These are phyloP conservation scores for Alternaria atra DNA, from an alignment of 2,329 filamentous ascomycete species.

Conservation along the genomic window DNA sequence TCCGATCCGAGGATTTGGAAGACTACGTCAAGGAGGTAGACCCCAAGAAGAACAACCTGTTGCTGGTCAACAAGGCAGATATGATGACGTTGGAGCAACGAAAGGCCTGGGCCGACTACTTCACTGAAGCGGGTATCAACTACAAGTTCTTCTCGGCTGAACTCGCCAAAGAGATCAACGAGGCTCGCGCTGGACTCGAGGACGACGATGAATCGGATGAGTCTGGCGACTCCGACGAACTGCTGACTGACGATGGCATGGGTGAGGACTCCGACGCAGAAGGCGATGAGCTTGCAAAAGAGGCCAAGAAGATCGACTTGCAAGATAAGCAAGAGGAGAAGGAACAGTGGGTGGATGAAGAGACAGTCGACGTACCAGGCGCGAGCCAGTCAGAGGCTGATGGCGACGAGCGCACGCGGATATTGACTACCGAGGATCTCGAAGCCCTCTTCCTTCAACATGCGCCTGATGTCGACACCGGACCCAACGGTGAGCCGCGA, in stretches of 20 bases:
- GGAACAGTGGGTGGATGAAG: slow-evolving; percentile 54
- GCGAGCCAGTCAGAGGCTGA: slow-evolving; percentile 47
- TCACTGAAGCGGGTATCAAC: slow-evolving; percentile 80
- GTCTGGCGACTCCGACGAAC: slow-evolving; percentile 34
- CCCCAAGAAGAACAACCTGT: slow-evolving; percentile 83
- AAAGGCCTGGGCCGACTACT: slow-evolving; percentile 84
- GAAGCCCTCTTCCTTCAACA: slow-evolving; percentile 87
- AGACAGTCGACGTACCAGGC: slow-evolving; percentile 49
- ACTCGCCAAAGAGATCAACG: slow-evolving; percentile 87
- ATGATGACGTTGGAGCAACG: slow-evolving; percentile 95
- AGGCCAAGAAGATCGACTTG: slow-evolving; percentile 57
- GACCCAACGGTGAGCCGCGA: slow-evolving; percentile 58
- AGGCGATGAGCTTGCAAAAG: slow-evolving; percentile 58
- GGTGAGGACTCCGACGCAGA: slow-evolving; percentile 58
- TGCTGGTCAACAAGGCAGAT: slow-evolving; percentile 98
- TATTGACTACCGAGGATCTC: slow-evolving; percentile 90
- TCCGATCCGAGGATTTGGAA: slow-evolving; percentile 93
- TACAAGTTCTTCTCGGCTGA: slow-evolving; percentile 98
- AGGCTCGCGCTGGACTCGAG: slow-evolving; percentile 68
- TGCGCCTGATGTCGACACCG: slow-evolving; percentile 66
- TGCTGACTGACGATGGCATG: slow-evolving; percentile 55
- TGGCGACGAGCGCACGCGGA: slow-evolving; percentile 66
- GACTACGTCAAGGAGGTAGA: slow-evolving; percentile 94
- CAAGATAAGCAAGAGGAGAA: slow-evolving; percentile 55
- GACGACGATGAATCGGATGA: slow-evolving; percentile 51